Conservation (phyloP, 1,284 basidiomycete species). For the Anthracocystis panici-leucophaei region DNA sequence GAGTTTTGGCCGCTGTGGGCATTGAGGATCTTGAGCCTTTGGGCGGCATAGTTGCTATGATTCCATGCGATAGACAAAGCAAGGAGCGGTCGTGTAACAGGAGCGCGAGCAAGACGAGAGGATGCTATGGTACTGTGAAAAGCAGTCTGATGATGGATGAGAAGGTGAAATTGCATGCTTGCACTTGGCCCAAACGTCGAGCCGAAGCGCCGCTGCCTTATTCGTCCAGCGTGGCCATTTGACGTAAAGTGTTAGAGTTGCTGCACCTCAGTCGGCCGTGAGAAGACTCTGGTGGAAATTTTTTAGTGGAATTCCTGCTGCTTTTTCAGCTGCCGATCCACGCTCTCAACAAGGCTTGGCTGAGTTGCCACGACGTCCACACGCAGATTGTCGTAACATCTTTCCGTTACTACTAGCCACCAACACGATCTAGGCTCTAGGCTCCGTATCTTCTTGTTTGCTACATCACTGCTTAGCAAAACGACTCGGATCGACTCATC, state of each 20-base stretch:
- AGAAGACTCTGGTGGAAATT: slow-evolving; percentile 17
- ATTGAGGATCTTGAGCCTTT: slow-evolving; percentile 30
- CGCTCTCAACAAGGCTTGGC: slow-evolving; percentile 4
- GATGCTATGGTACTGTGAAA: neutral
- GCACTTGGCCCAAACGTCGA: slow-evolving; percentile 33
- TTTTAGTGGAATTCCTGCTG: slow-evolving; percentile 16
- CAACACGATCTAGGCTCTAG: slow-evolving; percentile 6
- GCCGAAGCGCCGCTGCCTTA: slow-evolving; percentile 3
- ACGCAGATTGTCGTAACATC: neutral
- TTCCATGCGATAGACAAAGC: neutral
- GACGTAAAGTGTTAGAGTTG: slow-evolving; percentile 12
- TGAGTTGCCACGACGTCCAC: neutral
- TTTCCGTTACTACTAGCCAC: neutral
- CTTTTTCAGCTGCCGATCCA: slow-evolving; percentile 6
- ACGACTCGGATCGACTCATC: neutral
- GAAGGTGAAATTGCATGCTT: neutral
- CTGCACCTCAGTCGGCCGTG: slow-evolving; percentile 22
- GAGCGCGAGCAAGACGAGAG: neutral
- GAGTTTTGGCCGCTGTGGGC: slow-evolving; percentile 20
- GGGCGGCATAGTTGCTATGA: slow-evolving; percentile 29
- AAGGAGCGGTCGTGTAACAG: too few relatives aligned
- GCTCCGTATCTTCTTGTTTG: slow-evolving; percentile 5
- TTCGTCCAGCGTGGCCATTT: slow-evolving; percentile 33
- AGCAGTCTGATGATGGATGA: slow-evolving; percentile 4
- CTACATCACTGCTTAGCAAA: slow-evolving; percentile 2